phyloP scores from a whole-genome alignment of 1,284 basidiomycete genomes.

The Fomes fomentarius region DNA sequence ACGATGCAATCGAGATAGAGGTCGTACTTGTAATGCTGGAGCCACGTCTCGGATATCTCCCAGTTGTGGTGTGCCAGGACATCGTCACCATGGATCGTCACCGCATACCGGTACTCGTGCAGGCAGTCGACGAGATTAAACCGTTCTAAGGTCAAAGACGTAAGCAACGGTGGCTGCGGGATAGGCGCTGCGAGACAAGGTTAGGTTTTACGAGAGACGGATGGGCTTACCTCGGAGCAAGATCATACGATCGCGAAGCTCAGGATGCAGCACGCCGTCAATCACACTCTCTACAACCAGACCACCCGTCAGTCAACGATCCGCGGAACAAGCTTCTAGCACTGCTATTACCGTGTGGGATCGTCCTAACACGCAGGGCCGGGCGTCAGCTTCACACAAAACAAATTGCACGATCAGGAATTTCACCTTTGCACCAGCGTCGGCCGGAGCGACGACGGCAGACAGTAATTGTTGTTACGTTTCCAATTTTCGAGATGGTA shows the following conservation, averaged over 20 bases:
- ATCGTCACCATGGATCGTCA: slow-evolving; percentile 86
- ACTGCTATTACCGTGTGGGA: slow-evolving; percentile 72
- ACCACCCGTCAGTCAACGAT: slow-evolving; percentile 6
- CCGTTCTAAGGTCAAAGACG: slow-evolving; percentile 51
- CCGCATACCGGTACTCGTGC: slow-evolving; percentile 65
- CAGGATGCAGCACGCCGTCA: slow-evolving; percentile 85
- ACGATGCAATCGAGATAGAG: neutral
- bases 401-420: neutral
- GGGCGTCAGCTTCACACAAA: slow-evolving; percentile 25
- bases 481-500: slow-evolving; percentile 90
- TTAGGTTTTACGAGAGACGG: slow-evolving; percentile 15
- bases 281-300: slow-evolving; percentile 75
- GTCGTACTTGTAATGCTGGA: slow-evolving; percentile 78
- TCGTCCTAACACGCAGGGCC: slow-evolving; percentile 54
- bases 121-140: slow-evolving; percentile 79
- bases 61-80: slow-evolving; percentile 86
- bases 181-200: neutral
- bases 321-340: slow-evolving; percentile 4
- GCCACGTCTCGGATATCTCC: slow-evolving; percentile 85
- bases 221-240: slow-evolving; percentile 69
- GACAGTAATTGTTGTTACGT: slow-evolving; percentile 78
- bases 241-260: slow-evolving; percentile 88
- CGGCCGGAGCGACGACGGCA: slow-evolving; percentile 86
- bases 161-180: slow-evolving; percentile 3
- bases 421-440: slow-evolving; percentile 79